phyloP scores from a whole-genome alignment of 139 green algal species.

The Coccomyxa sp. region DNA sequence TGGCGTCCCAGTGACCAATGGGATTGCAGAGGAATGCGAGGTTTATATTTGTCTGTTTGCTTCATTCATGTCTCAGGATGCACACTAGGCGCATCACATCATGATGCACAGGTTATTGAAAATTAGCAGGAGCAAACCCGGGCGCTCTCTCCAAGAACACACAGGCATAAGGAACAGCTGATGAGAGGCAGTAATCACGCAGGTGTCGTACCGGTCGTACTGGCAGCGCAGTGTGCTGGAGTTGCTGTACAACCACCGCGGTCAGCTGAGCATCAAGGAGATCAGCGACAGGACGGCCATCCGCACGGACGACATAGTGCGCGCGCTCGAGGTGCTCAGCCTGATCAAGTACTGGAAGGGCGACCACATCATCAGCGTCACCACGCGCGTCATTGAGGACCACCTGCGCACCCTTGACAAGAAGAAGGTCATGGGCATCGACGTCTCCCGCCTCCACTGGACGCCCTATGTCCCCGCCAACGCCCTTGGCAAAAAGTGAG shows the following conservation, averaged over 20 bases:
- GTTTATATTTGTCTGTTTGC: too few species aligned
- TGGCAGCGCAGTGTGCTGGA: constrained; percentile 91
- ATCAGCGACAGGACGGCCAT: constrained; percentile 87
- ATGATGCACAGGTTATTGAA: too few species aligned
- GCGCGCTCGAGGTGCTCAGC: constrained; percentile 77
- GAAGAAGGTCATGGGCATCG: constrained; percentile 43
- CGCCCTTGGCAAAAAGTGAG: not conserved
- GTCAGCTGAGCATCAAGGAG: constrained; percentile 87
- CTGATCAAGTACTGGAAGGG: constrained; percentile 84
- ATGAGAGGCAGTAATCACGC: not conserved
- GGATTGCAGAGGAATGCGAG: too few species aligned
- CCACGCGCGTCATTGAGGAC: constrained; percentile 56
- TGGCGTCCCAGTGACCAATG: too few species aligned
- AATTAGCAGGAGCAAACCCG: too few species aligned
- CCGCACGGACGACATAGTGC: constrained; percentile 91
- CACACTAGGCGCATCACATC: too few species aligned
- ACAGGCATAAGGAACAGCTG: too few species aligned
- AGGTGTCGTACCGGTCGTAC: constrained; percentile 92
- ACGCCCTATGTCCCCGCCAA: constrained; percentile 18
- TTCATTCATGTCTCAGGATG: too few species aligned
- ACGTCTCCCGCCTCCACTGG: constrained; percentile 47
- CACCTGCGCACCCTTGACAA: constrained; percentile 17
- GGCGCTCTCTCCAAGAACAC: too few species aligned
- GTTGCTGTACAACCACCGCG: constrained; percentile 68
- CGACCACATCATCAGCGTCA: constrained; percentile 61